A percentile compares a stretch with the other conserved stretches of the same genome.
Conservation (phyloP, 306 rosid species). For the Prunus mongolica region DNA sequence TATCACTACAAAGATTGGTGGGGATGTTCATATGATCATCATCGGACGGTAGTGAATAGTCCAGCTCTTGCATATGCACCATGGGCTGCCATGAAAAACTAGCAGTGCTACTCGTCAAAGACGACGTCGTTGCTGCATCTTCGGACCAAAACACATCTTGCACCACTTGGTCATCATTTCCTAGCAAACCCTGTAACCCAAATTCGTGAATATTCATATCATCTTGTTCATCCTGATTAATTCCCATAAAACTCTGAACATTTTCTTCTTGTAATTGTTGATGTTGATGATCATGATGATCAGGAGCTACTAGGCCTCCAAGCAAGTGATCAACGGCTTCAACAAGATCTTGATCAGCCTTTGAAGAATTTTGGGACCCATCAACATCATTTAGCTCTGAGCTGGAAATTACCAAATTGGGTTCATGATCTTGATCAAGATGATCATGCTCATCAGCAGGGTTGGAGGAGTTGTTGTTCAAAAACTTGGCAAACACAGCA, state of each 20-base stretch:
- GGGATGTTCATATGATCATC: slow-evolving; percentile 26
- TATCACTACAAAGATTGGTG: slow-evolving; percentile 25
- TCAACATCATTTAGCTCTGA: not conserved
- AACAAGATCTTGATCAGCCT: not conserved
- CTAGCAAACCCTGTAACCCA: slow-evolving; percentile 37
- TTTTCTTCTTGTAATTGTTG: slow-evolving; percentile 4
- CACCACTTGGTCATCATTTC: slow-evolving; percentile 9
- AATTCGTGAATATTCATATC: slow-evolving; percentile 30
- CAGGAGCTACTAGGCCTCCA: not conserved
- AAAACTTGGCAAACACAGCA: slow-evolving; percentile 61
- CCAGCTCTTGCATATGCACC: slow-evolving; percentile 39
- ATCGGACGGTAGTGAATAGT: slow-evolving; percentile 27
- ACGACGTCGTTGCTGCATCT: not conserved
- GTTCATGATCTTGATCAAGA: not conserved
- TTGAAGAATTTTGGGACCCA: not conserved
- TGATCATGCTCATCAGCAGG: not conserved
- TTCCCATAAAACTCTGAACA: not conserved
- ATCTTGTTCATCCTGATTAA: not conserved
- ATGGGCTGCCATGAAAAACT: slow-evolving; percentile 34
- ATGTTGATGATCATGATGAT: not conserved
- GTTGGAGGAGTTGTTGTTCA: slow-evolving; percentile 34
- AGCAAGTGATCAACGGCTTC: slow-evolving; percentile 2
- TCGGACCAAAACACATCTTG: slow-evolving; percentile 21
- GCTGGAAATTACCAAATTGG: not conserved
- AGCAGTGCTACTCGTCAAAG: not conserved